Base-by-base conservation (phyloP, 2,329 filamentous ascomycete species). In the Epichloe brachyelytri region DNA sequence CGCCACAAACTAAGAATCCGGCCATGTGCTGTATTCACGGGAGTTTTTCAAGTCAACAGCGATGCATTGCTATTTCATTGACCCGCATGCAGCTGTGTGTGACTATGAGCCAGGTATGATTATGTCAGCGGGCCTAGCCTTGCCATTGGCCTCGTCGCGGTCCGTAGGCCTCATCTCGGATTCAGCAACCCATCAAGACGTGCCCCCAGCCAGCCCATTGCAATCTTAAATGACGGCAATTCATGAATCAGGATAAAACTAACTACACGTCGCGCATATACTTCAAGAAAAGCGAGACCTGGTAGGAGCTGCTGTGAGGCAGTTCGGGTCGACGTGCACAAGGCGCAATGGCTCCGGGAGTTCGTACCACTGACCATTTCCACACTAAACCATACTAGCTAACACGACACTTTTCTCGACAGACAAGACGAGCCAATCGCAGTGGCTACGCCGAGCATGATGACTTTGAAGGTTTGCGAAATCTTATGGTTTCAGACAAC, bases 381-480 rank as follows among this genome's bases (percentile, higher is more conserved):
- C 33, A 19, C 17, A 10, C 8, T 30, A 11, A 20, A 36, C n/a
- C 15, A 46, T 34, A 15, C 19, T 56, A 51, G 59, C 59, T 58
- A 39, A 58, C 53, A 22, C 19, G 17, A 38, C 26, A 34, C 44
- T 50, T 39, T 11, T 22, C 39, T 50, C 62, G 57, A 43, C 64
- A 79, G 68, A 80, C 78, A 49, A 71, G 78, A 63, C 76, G 78
- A 56, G 76, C 77, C 55, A 76, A 75, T 55, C 73, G 78, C 52
- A 68, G 73, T 56, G 75, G 72, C 48, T 79, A 77, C 56, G 71
- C 74, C 39, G 78, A 82, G 56, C 78, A 80, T 59, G 78, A 82
- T 60, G 78, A 80, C 55, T 80, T 81, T 51, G 78, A 82, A 67
- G 77, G 74, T 76, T 50, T 43, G 53, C 40, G 7, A 7, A 17